A percentile compares a stretch with the other conserved stretches of the same genome.
Evolutionary conservation across 371 early-diverging fungal genomes (phyloP).

Genomic region (Mortierella sp.): DNA sequence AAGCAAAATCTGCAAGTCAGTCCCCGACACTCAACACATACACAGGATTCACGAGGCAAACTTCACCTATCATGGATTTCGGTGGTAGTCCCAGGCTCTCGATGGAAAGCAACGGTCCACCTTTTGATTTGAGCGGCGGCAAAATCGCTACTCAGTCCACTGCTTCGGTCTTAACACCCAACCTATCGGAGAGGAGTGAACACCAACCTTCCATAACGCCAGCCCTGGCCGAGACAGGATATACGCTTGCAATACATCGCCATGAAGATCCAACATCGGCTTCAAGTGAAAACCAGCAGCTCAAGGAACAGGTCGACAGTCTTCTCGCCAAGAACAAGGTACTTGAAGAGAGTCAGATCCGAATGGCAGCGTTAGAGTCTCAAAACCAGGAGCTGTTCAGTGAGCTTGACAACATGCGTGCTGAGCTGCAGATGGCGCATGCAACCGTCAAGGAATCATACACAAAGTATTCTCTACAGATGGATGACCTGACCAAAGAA

Average conservation of each 20-base stretch:
- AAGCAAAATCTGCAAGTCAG: slow-evolving; percentile 12
- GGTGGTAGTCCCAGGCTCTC: neutral
- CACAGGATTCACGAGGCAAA: neutral
- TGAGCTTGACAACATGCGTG: slow-evolving; percentile 1
- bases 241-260: neutral
- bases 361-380: neutral
- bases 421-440: slow-evolving; percentile 2
- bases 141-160: too few relatives aligned
- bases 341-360: neutral
- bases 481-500: slow-evolving; percentile 6
- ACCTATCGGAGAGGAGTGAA: too few relatives aligned
- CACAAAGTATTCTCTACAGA: slow-evolving; percentile 10
- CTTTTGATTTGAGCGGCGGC: neutral
- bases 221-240: too few relatives aligned
- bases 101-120: too few relatives aligned
- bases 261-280: neutral
- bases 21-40: neutral
- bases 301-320: slow-evolving; percentile 19
- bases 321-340: slow-evolving; percentile 6
- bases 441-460: neutral
- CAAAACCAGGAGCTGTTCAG: slow-evolving; percentile 1
- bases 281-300: slow-evolving; percentile 16
- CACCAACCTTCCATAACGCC: too few relatives aligned
- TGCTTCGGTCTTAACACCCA: too few relatives aligned
- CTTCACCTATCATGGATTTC: neutral